Evolutionary conservation across 208 protist species (phyloP).

Genomic region (Lotmaria passim): DNA sequence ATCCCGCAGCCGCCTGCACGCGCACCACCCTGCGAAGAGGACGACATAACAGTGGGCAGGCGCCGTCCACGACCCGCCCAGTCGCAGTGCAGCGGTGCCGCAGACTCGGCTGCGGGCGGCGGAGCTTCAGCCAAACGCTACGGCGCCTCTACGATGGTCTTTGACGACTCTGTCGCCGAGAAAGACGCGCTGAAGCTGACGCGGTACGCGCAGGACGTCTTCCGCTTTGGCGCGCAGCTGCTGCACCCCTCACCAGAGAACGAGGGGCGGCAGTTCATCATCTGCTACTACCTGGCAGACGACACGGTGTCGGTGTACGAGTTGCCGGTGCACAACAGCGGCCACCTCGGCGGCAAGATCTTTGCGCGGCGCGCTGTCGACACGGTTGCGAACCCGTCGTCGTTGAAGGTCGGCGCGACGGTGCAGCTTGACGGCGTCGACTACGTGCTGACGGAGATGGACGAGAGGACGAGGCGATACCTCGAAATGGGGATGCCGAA

Average conservation of each 20-base stretch:
- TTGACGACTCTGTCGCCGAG: conserved; percentile 49
- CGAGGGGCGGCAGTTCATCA: conserved; percentile 78
- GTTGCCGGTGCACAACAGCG: conserved; percentile 88
- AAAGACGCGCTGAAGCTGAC: conserved; percentile 88
- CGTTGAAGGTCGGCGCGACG: conserved; percentile 77
- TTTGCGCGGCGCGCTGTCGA: conserved; percentile 83
- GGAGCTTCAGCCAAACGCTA: conserved; percentile 24
- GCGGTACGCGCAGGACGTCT: conserved; percentile 86
- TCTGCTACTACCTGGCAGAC: conserved; percentile 95
- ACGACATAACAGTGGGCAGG: conserved; percentile 40
- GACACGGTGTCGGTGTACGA: conserved; percentile 96
- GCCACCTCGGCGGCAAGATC: conserved; percentile 93
- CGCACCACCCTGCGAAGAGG: conserved; percentile 50
- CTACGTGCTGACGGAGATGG: conserved; percentile 74
- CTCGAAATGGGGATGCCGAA: conserved; percentile 71
- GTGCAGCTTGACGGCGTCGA: conserved; percentile 67
- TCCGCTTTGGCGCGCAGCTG: conserved; percentile 88
- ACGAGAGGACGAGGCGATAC: conserved; percentile 76
- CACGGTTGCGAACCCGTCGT: conserved; percentile 55
- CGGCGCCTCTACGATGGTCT: conserved; percentile 79
- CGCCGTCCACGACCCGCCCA: conserved; percentile 26
- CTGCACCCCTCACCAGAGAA: conserved; percentile 62
- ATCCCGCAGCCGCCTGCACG: conserved; percentile 35
- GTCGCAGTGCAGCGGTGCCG: conserved; percentile 8
- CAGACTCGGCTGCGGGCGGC: background rate